A percentile compares a stretch with the other conserved stretches of the same genome.
Conservation (phyloP, 179 eudicot genomes). For the Gypsophila paniculata region DNA sequence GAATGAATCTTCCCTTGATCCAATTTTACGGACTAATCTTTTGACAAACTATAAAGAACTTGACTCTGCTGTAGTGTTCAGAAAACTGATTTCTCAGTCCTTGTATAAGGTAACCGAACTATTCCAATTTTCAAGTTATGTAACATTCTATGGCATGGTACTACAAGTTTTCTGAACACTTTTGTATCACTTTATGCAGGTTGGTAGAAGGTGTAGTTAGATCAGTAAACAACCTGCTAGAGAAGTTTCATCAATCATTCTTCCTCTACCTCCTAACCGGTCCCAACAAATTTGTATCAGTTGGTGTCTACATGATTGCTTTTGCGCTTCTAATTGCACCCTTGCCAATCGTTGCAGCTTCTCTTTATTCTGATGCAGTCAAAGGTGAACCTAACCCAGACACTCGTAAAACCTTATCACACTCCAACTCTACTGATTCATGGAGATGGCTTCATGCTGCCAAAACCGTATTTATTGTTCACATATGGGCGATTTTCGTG, state of each 20-base stretch:
- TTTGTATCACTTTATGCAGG: constrained; percentile 43
- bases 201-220: constrained; percentile 79
- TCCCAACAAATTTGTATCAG: constrained; percentile 87
- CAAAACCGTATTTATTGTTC: constrained; percentile 61
- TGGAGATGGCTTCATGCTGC: constrained; percentile 91
- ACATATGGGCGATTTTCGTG: constrained; percentile 67
- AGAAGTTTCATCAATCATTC: constrained; percentile 96
- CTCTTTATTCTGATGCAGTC: constrained; percentile 69
- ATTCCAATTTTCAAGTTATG: too few relatives aligned
- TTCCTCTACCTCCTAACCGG: constrained; percentile 83
- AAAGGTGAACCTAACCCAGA: constrained; percentile 26
- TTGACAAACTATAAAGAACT: neutral
- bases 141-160: constrained; percentile 2
- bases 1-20: neutral
- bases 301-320: constrained; percentile 95
- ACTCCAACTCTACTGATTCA: constrained; percentile 30
- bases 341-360: constrained; percentile 79
- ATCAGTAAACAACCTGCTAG: constrained; percentile 90
- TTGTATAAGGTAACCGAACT: neutral
- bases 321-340: constrained; percentile 88
- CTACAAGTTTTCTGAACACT: constrained; percentile 14
- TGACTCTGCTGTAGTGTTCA: neutral
- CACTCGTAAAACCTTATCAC: constrained; percentile 21
- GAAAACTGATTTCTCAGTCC: neutral
- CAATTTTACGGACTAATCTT: neutral